A percentile compares a stretch with the other conserved stretches of the same genome.
Evolutionary conservation across 345 rosid species (phyloP).

Genomic region (Capsella bursapastoris): DNA sequence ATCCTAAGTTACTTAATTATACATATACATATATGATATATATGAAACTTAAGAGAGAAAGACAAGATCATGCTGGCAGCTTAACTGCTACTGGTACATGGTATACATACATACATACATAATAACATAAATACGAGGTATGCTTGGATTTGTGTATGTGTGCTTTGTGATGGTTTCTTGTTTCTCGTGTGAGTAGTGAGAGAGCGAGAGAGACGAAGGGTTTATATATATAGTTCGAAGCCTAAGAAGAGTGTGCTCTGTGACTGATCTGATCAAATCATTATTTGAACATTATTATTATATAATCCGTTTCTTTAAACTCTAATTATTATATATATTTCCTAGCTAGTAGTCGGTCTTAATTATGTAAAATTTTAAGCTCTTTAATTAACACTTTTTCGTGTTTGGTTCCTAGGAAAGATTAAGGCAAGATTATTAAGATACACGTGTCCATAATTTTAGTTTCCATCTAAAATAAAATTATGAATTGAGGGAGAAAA

Average conservation of each 20-base stretch:
- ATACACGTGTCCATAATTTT: slow-evolving; percentile 19
- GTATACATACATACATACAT: background rate
- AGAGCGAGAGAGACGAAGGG: slow-evolving; percentile 21
- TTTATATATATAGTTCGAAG: slow-evolving; percentile 4
- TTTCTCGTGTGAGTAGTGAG: slow-evolving; percentile 14
- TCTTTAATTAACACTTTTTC: background rate
- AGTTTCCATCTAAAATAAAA: background rate
- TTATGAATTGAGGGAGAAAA: background rate
- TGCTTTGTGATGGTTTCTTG: slow-evolving; percentile 19
- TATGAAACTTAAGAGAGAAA: slow-evolving; percentile 30
- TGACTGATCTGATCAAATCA: slow-evolving; percentile 36
- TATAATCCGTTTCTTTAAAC: background rate
- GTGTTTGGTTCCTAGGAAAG: slow-evolving; percentile 20
- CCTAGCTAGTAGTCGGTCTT: background rate
- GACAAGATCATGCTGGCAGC: slow-evolving; percentile 52
- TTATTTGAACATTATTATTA: slow-evolving; percentile 21
- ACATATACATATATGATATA: no score
- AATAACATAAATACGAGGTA: background rate
- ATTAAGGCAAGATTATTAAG: slow-evolving; percentile 10
- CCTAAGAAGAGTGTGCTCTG: slow-evolving; percentile 31
- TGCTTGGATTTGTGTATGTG: background rate
- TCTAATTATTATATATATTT: slow-evolving; percentile 6
- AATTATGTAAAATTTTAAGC: background rate
- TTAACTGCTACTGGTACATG: slow-evolving; percentile 48
- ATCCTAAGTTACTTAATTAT: background rate